phyloP scores from a whole-genome alignment of 768 basidiomycete species.

The Galerina sulciceps region DNA sequence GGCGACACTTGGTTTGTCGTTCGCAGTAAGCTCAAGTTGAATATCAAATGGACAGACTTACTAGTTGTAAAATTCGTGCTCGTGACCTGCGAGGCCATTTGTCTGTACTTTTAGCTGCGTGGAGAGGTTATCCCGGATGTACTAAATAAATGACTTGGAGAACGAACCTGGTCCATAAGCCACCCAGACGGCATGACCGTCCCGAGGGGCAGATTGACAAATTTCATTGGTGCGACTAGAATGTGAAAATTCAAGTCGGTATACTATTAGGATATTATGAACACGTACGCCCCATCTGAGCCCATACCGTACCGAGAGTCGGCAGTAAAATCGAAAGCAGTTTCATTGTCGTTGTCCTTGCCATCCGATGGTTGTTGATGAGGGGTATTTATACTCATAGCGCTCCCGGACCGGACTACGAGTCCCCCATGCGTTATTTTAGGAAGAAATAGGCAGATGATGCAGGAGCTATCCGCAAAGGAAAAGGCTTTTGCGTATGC shows the following conservation, averaged over 20 bases:
- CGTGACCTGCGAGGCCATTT: constrained; percentile 46
- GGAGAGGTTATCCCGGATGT: not conserved
- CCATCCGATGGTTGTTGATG: not conserved
- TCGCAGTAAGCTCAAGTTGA: not conserved
- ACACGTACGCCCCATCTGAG: constrained; percentile 31
- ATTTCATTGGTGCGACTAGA: constrained; percentile 47
- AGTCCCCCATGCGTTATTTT: not conserved
- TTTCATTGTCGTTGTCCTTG: constrained; percentile 8
- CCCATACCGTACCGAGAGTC: constrained; percentile 3
- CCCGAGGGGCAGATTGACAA: constrained; percentile 42
- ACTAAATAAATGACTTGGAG: not conserved
- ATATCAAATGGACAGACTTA: constrained; percentile 12
- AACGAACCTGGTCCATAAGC: constrained; percentile 43
- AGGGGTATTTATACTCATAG: constrained; percentile 9
- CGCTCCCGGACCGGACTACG: constrained; percentile 12
- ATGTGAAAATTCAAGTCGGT: not conserved
- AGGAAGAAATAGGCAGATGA: too few species aligned
- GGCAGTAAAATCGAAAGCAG: not conserved
- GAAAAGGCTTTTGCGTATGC: too few species aligned
- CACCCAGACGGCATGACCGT: constrained; percentile 43
- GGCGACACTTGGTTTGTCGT: constrained; percentile 32
- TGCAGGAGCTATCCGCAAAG: too few species aligned
- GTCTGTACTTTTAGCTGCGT: constrained; percentile 44
- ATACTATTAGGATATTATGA: not conserved
- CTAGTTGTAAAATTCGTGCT: constrained; percentile 49